Percentiles rank a stretch among this genome's conserved stretches.
Conservation (phyloP, 352 stramenopile genomes). For the Hyaloperonospora arabidopsidis region DNA sequence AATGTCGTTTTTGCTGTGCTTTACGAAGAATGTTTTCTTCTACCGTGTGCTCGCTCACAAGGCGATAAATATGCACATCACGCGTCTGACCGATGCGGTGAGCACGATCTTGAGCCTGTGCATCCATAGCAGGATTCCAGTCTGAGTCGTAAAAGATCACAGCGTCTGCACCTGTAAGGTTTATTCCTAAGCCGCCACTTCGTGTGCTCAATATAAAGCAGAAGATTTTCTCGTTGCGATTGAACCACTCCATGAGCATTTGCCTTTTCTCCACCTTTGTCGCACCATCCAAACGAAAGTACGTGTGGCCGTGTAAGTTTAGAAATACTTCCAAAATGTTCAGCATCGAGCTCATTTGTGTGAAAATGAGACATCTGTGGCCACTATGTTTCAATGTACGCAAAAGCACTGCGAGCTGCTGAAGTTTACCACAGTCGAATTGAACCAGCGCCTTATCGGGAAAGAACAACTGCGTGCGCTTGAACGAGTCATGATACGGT, state of each 20-base stretch:
- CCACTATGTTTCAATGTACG: conserved; percentile 91
- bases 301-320: conserved; percentile 96
- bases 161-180: conserved; percentile 95
- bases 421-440: conserved; percentile 94
- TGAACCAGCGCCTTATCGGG: conserved; percentile 96
- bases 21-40: conserved; percentile 99
- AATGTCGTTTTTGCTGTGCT: conserved; percentile 94
- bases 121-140: conserved; percentile 93
- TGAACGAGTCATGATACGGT: conserved; percentile 54
- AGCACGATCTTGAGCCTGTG: conserved; percentile 92
- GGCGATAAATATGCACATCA: conserved; percentile 98
- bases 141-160: conserved; percentile 92
- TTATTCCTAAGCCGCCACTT: conserved; percentile 96
- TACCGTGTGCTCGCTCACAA: conserved; percentile 95
- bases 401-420: conserved; percentile 87
- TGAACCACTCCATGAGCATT: conserved; percentile 97
- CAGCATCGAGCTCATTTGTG: conserved; percentile 99
- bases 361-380: conserved; percentile 94
- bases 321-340: conserved; percentile 98
- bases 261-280: conserved; percentile 95
- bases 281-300: conserved; percentile 95
- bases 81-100: conserved; percentile 97
- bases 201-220: conserved; percentile 98
- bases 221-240: conserved; percentile 95
- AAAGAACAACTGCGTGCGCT: conserved; percentile 90